phyloP scores from a whole-genome alignment of 2,329 filamentous ascomycete species.

The Sporothrix euskadiensis region DNA sequence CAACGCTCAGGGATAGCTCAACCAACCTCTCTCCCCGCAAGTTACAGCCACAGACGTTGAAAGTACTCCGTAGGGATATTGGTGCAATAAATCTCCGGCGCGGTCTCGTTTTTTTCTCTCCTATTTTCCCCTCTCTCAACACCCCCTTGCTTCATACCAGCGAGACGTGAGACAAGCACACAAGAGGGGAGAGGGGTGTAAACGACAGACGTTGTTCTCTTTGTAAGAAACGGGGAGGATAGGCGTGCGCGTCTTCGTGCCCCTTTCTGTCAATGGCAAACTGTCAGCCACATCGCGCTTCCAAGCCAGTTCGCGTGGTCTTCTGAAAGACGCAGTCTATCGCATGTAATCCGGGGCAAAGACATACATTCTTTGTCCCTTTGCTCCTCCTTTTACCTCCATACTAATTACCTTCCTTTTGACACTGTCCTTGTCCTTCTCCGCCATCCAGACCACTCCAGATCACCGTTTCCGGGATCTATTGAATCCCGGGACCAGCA shows the following conservation, averaged over 20 bases:
- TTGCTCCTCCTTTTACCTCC: background rate
- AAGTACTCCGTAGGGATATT: background rate
- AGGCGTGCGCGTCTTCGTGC: background rate
- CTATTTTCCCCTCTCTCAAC: background rate
- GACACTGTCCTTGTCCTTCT: background rate
- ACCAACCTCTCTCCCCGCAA: background rate
- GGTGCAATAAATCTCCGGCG: background rate
- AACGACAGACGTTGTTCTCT: background rate
- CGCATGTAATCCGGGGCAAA: background rate
- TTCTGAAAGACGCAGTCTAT: background rate
- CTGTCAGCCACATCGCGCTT: constrained; percentile 18
- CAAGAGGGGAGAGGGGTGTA: background rate
- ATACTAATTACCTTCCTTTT: background rate
- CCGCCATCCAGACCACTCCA: background rate
- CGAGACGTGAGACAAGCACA: background rate
- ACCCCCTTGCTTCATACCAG: background rate
- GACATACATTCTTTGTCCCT: background rate
- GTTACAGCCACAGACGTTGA: background rate
- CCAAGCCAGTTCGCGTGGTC: background rate
- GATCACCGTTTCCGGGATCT: background rate
- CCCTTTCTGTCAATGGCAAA: background rate
- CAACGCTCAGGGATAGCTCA: background rate
- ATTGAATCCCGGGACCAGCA: background rate
- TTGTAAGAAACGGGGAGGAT: background rate
- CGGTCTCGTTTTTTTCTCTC: background rate